phyloP scores from a whole-genome alignment of 495 filamentous ascomycete species.

The Aspergillus heteromorphus region DNA sequence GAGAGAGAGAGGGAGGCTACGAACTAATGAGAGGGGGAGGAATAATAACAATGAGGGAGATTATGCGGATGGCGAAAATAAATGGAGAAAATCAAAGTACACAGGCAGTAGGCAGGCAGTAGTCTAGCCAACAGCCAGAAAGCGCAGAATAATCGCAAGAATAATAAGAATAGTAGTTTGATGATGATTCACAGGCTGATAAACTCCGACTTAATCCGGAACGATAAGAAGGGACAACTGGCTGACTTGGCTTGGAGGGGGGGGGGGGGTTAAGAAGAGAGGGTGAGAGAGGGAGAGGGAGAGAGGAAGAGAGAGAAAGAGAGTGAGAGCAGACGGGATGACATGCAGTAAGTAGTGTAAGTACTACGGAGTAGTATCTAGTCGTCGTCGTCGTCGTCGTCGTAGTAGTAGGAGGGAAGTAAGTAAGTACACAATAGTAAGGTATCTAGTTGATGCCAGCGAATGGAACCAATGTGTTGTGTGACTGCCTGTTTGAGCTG shows the following conservation, averaged over 20 bases:
- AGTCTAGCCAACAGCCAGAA: too few relatives aligned
- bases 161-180: too few relatives aligned
- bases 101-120: background rate
- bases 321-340: background rate
- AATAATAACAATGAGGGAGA: background rate
- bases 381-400: too few relatives aligned
- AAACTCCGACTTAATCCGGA: slow-evolving; percentile 11
- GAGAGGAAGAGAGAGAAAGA: background rate
- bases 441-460: slow-evolving; percentile 17
- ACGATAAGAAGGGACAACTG: slow-evolving; percentile 11
- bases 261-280: background rate
- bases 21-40: background rate
- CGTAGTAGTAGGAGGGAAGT: too few relatives aligned
- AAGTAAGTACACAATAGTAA: too few relatives aligned
- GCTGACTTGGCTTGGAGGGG: slow-evolving; percentile 6
- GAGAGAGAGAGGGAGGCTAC: background rate
- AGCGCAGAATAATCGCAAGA: too few relatives aligned
- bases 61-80: background rate
- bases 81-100: background rate
- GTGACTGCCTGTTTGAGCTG: background rate
- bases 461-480: slow-evolving; percentile 10
- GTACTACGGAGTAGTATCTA: background rate
- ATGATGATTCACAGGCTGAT: slow-evolving; percentile 5
- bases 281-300: too few relatives aligned
- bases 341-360: background rate